phyloP scores from a whole-genome alignment of 306 rosid genomes.

The Lotus japonicus region DNA sequence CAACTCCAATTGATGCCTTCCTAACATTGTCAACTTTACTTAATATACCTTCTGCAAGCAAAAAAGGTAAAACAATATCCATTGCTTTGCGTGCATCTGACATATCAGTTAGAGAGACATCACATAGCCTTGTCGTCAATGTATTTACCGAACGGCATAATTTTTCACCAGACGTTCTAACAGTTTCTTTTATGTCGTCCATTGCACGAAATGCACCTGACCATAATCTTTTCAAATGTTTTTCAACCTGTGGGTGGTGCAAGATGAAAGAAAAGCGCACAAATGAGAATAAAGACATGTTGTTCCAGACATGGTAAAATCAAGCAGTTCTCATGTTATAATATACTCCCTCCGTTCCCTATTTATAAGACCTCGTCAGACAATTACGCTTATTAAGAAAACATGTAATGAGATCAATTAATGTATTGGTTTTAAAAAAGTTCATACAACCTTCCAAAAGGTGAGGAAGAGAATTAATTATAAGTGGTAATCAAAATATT shows the following conservation, averaged over 20 bases:
- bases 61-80: slow-evolving; percentile 80
- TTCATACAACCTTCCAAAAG: too few species aligned
- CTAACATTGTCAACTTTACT: slow-evolving; percentile 89
- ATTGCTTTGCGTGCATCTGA: slow-evolving; percentile 79
- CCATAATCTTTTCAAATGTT: slow-evolving; percentile 79
- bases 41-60: slow-evolving; percentile 86
- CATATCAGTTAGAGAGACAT: slow-evolving; percentile 67
- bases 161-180: slow-evolving; percentile 84
- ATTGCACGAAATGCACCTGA: slow-evolving; percentile 81
- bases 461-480: too few species aligned
- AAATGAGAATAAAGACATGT: slow-evolving; percentile 8
- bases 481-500: too few species aligned
- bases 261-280: slow-evolving; percentile 13
- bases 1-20: slow-evolving; percentile 81
- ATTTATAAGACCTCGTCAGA: too few species aligned
- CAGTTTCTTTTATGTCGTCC: slow-evolving; percentile 98
- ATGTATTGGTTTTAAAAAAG: too few species aligned
- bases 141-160: slow-evolving; percentile 68
- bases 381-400: too few species aligned
- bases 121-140: slow-evolving; percentile 84
- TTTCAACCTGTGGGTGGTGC: slow-evolving; percentile 48
- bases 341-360: too few species aligned
- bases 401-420: too few species aligned
- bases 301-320: neutral
- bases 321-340: slow-evolving; percentile 5